Evolutionary conservation across 1,284 basidiomycete species (phyloP).

Genomic region (Rhizoctonia solani): DNA sequence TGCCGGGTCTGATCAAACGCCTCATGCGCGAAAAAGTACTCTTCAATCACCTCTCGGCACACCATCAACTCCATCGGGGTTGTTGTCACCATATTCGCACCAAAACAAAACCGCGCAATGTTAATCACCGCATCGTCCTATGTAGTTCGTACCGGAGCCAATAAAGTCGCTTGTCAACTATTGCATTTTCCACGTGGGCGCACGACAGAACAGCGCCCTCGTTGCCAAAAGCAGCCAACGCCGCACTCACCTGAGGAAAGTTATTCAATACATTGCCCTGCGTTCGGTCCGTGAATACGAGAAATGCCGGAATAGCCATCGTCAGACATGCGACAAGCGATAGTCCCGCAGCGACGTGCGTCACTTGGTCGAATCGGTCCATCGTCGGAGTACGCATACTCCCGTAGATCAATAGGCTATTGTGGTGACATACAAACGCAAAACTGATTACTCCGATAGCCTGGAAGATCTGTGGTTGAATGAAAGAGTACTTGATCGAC

Average conservation of each 20-base stretch:
- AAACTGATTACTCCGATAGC: constrained; percentile 94
- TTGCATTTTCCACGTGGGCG: too few species aligned
- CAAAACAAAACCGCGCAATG: constrained; percentile 93
- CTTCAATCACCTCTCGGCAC: constrained; percentile 92
- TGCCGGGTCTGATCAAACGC: constrained; percentile 82
- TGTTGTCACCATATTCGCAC: constrained; percentile 98
- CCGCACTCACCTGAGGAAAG: constrained; percentile 67
- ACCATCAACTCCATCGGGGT: constrained; percentile 92
- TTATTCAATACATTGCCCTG: constrained; percentile 95
- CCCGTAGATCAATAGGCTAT: constrained; percentile 93
- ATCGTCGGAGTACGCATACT: constrained; percentile 90
- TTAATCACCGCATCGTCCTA: constrained; percentile 86
- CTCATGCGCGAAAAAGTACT: constrained; percentile 88
- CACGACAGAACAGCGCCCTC: constrained; percentile 1
- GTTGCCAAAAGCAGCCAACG: not conserved
- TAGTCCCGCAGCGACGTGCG: constrained; percentile 85
- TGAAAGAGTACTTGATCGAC: constrained; percentile 67
- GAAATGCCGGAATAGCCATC: constrained; percentile 88
- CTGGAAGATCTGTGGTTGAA: constrained; percentile 80
- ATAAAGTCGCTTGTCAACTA: too few species aligned
- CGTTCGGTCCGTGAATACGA: constrained; percentile 94
- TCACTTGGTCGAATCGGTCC: constrained; percentile 91
- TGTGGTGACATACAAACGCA: constrained; percentile 93
- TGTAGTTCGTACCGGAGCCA: constrained; percentile 13
- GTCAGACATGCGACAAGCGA: constrained; percentile 81